A percentile compares a stretch with the other conserved stretches of the same genome.
Evolutionary conservation across 768 basidiomycete genomes (phyloP).

Genomic region (Suillus alpinus): DNA sequence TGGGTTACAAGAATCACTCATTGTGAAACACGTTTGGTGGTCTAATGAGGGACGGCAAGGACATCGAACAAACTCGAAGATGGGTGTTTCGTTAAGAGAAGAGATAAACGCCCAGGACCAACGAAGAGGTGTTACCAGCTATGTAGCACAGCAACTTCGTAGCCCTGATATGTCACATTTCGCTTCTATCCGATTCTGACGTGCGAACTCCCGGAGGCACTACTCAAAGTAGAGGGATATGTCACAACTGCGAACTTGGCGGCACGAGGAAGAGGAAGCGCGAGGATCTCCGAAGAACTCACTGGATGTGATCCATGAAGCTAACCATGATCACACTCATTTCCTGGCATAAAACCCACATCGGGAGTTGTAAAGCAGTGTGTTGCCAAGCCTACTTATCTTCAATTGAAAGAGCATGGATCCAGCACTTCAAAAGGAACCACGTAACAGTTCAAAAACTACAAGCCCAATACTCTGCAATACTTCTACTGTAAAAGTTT

Average conservation of each 20-base stretch:
- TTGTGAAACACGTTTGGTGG: slow-evolving; percentile 6
- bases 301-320: not conserved
- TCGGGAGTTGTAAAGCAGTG: not conserved
- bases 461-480: not conserved
- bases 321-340: too few relatives aligned
- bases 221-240: not conserved
- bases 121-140: not conserved
- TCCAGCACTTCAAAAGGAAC: not conserved
- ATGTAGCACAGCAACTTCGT: not conserved
- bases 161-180: not conserved
- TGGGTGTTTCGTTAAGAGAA: slow-evolving; percentile 2
- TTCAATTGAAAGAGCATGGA: not conserved
- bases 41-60: not conserved
- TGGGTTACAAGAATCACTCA: slow-evolving; percentile 27
- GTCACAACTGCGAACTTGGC: not conserved
- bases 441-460: not conserved
- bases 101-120: slow-evolving; percentile 1
- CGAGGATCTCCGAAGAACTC: not conserved
- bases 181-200: not conserved
- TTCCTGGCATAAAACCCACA: not conserved
- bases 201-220: not conserved
- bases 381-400: not conserved
- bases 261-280: not conserved
- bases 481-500: not conserved
- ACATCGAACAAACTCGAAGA: slow-evolving; percentile 4